Evolutionary conservation across 2,329 filamentous ascomycete genomes (phyloP).

Genomic region (Aspergillus pseudoterreus): DNA sequence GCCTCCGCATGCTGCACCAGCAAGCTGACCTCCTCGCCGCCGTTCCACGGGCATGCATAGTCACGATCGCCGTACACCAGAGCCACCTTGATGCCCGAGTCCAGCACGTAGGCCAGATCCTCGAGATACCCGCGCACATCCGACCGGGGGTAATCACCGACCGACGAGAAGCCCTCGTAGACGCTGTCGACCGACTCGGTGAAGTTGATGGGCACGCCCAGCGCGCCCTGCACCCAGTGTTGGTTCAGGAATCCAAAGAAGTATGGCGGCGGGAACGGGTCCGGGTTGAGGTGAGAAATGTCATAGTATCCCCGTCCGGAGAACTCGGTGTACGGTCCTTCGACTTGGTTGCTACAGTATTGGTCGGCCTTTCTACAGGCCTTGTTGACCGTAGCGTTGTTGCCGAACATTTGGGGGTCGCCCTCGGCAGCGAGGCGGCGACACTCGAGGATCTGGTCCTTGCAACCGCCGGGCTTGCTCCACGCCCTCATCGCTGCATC

Average conservation of each 20-base stretch:
- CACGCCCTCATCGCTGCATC: conserved; percentile 45
- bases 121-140: conserved; percentile 39
- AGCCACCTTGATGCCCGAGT: conserved; percentile 55
- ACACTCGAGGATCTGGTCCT: conserved; percentile 52
- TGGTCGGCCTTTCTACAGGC: conserved; percentile 44
- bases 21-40: conserved; percentile 52
- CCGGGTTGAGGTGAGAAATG: conserved; percentile 49
- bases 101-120: conserved; percentile 48
- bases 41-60: conserved; percentile 56
- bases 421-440: conserved; percentile 43
- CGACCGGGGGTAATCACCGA: conserved; percentile 48
- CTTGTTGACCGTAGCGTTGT: conserved; percentile 44
- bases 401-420: conserved; percentile 49
- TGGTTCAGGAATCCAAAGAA: conserved; percentile 56
- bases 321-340: conserved; percentile 41
- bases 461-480: conserved; percentile 48
- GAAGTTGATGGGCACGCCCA: conserved; percentile 61
- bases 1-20: conserved; percentile 45
- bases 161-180: conserved; percentile 42
- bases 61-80: conserved; percentile 59
- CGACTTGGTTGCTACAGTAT: conserved; percentile 45
- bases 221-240: conserved; percentile 52
- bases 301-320: conserved; percentile 55
- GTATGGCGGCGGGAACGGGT: conserved; percentile 53
- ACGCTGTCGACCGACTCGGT: conserved; percentile 46